Evolutionary conservation across 2,329 filamentous ascomycete species (phyloP), one percentile per base, ranked within the genome.

Genomic region (Exophiala alcalophila): DNA sequence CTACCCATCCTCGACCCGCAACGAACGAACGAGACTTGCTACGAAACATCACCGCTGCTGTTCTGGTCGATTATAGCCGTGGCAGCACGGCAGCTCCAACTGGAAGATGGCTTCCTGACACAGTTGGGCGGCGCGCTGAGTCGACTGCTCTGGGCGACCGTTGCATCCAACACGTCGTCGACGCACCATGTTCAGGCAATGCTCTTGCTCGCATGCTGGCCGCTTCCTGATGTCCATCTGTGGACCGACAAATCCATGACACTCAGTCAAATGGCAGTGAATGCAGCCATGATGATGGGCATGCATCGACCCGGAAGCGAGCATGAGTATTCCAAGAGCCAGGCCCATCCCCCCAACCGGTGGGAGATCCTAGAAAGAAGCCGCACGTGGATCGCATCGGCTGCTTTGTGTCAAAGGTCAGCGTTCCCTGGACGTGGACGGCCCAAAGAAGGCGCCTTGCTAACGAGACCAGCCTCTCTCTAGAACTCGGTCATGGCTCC

Each of bases 11-110:
- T 40, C 5, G 38, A 40, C 10, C n/a, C 27, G 6, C 12, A 25
- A 4, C 18, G 28, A 32, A 32, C 38, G 7, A 25, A 16, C 27
- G 18, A 16, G 4, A 18, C 10, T n/a, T 40, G 21, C 20, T 25
- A 40, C 12, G 19, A 32, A 4, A 24, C 18, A 10, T 40, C 38
- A 3, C 27, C 18, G 11, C 38, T 40, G 7, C 20, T 40, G 7
- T 40, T 32, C 12, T 40, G 38, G 38, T 23, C 27, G n/a, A 25
- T 40, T 14, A 40, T 40, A 25, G 38, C 27, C 6, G 38, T 40
- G 7, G 18, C 38, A 10, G 19, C 18, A 8, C 19, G 38, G 20
- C 35, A 36, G 23, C 23, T 25, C 12, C 25, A 18, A 9, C n/a
- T 25, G 8, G 38, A 25, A 4, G 29, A 33, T 14, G 9, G 25